phyloP scores from a whole-genome alignment of 225 moss, liverwort and hornwort species.

The Pseudoscleropodium purum region DNA sequence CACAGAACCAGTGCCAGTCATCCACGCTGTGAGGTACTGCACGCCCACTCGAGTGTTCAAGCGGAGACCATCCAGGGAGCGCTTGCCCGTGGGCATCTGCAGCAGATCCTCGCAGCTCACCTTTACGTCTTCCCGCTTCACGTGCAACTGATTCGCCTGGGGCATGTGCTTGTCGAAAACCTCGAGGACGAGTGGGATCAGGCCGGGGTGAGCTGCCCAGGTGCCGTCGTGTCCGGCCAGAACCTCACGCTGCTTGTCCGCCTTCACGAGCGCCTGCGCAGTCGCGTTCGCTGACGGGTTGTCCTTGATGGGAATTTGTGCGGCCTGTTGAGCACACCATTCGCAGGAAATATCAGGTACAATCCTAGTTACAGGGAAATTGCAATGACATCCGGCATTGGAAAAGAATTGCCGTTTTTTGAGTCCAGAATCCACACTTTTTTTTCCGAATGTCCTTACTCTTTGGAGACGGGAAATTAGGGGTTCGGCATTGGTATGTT shows the following conservation, averaged over 20 bases:
- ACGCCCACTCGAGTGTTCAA: slow-evolving; percentile 71
- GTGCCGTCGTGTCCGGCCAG: slow-evolving; percentile 74
- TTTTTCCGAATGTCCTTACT: too few relatives aligned
- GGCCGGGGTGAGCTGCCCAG: slow-evolving; percentile 86
- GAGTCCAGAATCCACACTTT: neutral
- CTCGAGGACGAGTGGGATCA: slow-evolving; percentile 56
- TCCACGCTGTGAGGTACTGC: slow-evolving; percentile 82
- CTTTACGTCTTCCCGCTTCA: slow-evolving; percentile 66
- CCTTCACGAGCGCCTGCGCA: slow-evolving; percentile 44
- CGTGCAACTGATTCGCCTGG: slow-evolving; percentile 56
- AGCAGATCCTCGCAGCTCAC: slow-evolving; percentile 42
- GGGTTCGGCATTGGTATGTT: neutral
- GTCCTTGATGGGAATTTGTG: slow-evolving; percentile 74
- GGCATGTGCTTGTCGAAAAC: slow-evolving; percentile 71
- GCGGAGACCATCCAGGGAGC: slow-evolving; percentile 61
- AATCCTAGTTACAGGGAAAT: neutral
- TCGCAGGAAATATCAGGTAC: neutral
- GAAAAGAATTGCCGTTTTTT: neutral
- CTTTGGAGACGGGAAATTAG: neutral
- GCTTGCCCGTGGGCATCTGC: slow-evolving; percentile 59
- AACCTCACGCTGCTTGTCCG: slow-evolving; percentile 72
- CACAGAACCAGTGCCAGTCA: slow-evolving; percentile 72
- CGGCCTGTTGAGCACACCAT: slow-evolving; percentile 38
- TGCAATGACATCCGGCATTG: neutral
- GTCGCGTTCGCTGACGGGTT: slow-evolving; percentile 58